Base-by-base conservation (phyloP, 108 stramenopile genomes). In the Conticribra weissflogii region DNA sequence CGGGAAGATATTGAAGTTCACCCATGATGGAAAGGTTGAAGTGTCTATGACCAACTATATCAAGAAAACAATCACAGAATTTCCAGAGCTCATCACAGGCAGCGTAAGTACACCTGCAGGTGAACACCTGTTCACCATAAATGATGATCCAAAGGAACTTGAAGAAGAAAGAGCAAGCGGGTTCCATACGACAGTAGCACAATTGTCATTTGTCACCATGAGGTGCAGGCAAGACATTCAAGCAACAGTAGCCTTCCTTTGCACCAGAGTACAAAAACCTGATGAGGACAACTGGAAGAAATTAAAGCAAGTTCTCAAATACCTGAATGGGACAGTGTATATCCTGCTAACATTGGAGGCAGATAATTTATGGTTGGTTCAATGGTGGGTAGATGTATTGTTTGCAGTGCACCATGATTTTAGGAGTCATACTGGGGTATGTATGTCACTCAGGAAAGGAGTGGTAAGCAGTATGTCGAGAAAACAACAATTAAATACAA, bases 21-120 rank as follows among this genome's bases (percentile, higher is more conserved):
- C 48, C 0, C 3, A 27, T 7, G n/a, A 27, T 17, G 24, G 62
- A 29, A 21, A 17, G 15, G 62, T 63, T 29, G 29, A 50, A 1
- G 9, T 49, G 1, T 63, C 62, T 1, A 63, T 63, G 48, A 29
- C 31, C 16, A 27, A 47, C 9, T 34, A 48, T 49, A 7, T 63
- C 0, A 15, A 48, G 3, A 63, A 47, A 29, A 29, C 50, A 23
- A 19, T 63, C 14, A 19, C 3, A 5, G 36, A 29, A 32, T 63
- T 63, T 19, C 27, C 27, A 17, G 62, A 63, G 3, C 28, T 28
- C n/a, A 50, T 63, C 25, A 28, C 15, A 8, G 34, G 19, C 21
- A 15, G 17, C 8, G 5, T 3, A 25, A 16, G 14, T 23, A 66
- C 46, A 32, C 27, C 47, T 8, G 62, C 62, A 3, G n/a, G 47